These are phyloP conservation scores for Lagenaria siceraria DNA, from an alignment of 306 rosid species.

Conservation along the genomic window DNA sequence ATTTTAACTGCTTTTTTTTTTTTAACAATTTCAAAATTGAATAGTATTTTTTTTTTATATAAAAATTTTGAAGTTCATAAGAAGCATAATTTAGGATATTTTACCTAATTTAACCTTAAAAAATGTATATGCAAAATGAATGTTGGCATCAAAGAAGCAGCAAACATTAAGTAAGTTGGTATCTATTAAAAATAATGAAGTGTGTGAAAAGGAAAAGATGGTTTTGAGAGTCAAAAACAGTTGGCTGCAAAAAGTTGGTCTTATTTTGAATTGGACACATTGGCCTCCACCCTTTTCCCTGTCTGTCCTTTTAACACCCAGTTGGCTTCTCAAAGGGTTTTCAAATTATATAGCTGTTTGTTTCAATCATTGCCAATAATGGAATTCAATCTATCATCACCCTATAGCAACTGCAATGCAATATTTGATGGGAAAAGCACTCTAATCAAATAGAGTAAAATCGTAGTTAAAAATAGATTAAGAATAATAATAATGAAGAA, in stretches of 20 bases:
- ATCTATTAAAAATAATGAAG: neutral
- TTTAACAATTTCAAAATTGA: too few relatives aligned
- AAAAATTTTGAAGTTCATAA: too few relatives aligned
- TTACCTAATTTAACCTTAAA: too few relatives aligned
- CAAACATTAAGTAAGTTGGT: neutral
- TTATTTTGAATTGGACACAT: neutral
- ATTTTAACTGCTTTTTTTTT: too few relatives aligned
- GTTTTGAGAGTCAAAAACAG: neutral
- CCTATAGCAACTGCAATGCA: too few relatives aligned
- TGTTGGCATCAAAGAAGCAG: neutral
- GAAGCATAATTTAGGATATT: too few relatives aligned
- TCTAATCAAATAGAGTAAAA: too few relatives aligned
- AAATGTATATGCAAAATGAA: neutral
- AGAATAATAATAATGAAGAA: too few relatives aligned
- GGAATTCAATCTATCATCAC: too few relatives aligned
- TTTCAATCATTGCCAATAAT: neutral
- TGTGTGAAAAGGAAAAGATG: neutral
- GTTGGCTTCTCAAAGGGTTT: neutral
- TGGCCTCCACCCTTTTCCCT: neutral
- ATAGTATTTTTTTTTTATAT: too few relatives aligned
- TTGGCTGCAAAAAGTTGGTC: neutral
- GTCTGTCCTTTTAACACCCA: neutral
- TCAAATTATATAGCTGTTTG: neutral
- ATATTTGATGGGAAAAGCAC: too few relatives aligned
- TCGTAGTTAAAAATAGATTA: too few relatives aligned